Evolutionary conservation across 1,284 basidiomycete genomes (phyloP), one percentile per base, ranked within the genome.

Genomic region (Sporisorium sorghi): DNA sequence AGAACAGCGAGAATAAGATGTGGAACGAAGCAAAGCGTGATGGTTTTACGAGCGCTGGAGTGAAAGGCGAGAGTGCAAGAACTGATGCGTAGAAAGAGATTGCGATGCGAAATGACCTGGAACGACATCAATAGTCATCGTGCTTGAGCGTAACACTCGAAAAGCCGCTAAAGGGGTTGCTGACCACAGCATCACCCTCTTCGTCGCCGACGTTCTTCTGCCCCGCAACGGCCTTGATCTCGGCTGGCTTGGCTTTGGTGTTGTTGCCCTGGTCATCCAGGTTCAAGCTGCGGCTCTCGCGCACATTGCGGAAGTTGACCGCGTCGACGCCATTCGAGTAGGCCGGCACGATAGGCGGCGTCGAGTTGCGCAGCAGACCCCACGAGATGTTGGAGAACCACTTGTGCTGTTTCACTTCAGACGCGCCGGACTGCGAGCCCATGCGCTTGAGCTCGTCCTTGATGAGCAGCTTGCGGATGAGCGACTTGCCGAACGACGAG

Each of bases 351-450:
- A 96, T 96, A 90, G 94, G 96, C 59, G 96, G 97, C 80, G 91
- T 91, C 81, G 90, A 91, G 86, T 99, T 92, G 76, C 97, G 89
- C 83, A 99, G 86, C 71, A 99, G 87, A 26, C 96, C 97, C 97
- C 96, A 99, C 86, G 93, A 96, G 84, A 97, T 90, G 82, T 92
- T 93, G 28, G 88, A 87, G 87, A 99, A 99, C 97, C 97, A 99
- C 85, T 94, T 97, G 88, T 98, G 95, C 78, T 93, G 91, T 87
- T 99, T 99, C 80, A 99, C 94, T 86, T 99, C 97, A 79, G 93
- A 95, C 48, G 97, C 97, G 40, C 97, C 97, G 69, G 91, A 93
- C 85, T 89, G 90, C 85, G 92, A 93, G 48, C 96, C 96, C 57
- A 99, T 86, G 58, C 96, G 89, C 75, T 90, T 91, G 81, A 89